These are phyloP conservation scores for Kwoniella bestiolae DNA, from an alignment of 768 basidiomycete species.

Conservation along the genomic window DNA sequence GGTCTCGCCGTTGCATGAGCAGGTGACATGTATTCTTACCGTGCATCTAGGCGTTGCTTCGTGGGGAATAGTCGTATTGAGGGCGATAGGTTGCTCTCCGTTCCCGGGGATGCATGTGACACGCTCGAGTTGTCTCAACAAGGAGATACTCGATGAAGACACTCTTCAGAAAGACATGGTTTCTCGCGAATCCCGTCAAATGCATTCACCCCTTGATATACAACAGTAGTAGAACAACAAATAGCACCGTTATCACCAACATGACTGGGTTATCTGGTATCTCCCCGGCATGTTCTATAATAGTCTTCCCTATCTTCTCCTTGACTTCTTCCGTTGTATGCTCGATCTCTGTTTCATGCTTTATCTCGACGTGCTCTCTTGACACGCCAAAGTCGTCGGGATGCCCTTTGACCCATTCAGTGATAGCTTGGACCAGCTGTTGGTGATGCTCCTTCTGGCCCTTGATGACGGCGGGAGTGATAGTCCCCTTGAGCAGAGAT, in stretches of 20 bases:
- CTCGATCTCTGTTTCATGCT: not conserved
- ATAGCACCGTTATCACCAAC: slow-evolving; percentile 15
- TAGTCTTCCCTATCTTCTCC: not conserved
- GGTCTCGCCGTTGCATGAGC: too few relatives aligned
- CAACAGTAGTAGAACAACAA: slow-evolving; percentile 12
- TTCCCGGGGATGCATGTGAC: too few relatives aligned
- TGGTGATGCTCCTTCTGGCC: slow-evolving; percentile 37
- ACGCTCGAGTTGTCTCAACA: too few relatives aligned
- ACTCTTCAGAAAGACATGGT: too few relatives aligned
- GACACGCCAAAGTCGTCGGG: slow-evolving; percentile 27
- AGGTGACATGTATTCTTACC: too few relatives aligned
- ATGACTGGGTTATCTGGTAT: slow-evolving; percentile 32
- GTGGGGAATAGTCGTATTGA: too few relatives aligned
- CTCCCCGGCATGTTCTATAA: slow-evolving; percentile 17
- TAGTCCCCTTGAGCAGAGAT: slow-evolving; percentile 31
- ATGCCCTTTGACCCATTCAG: slow-evolving; percentile 28
- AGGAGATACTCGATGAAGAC: too few relatives aligned
- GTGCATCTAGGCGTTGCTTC: too few relatives aligned
- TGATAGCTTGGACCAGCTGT: slow-evolving; percentile 14
- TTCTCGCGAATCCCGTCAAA: too few relatives aligned
- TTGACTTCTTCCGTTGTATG: not conserved
- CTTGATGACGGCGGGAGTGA: slow-evolving; percentile 44
- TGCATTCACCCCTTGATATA: not conserved
- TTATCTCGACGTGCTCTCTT: not conserved
- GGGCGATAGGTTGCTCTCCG: too few relatives aligned